Percentiles rank a stretch among this genome's conserved stretches.
These are phyloP conservation scores for sunflower (Helianthus annuus) DNA, from an alignment of 129 eudicot species.

Conservation along the genomic window HanXRQr2.0-SUNRISE NC_035438.2:13664281-13664780, in stretches of 20 bases:
- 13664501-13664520: conserved; percentile 56
- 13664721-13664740: conserved; percentile 66
- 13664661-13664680: conserved; percentile 61
- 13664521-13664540: conserved; percentile 79
- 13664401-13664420: conserved; percentile 52
- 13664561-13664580: conserved; percentile 33
- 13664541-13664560: conserved; percentile 64
- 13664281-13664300: conserved; percentile 5
- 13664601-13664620: conserved; percentile 56
- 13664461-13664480: conserved; percentile 60
- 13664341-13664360: conserved; percentile 40
- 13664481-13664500: conserved; percentile 45
- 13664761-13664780: conserved; percentile 85
- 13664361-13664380: conserved; percentile 66
- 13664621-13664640: conserved; percentile 70
- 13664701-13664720: conserved; percentile 64
- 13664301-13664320: conserved; percentile 20
- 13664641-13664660: conserved; percentile 80
- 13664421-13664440: conserved; percentile 60
- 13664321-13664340: conserved; percentile 25
- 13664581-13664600: conserved; percentile 50
- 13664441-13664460: conserved; percentile 47
- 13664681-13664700: conserved; percentile 75
- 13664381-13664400: conserved; percentile 58
- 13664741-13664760: conserved; percentile 80